These are phyloP conservation scores for Ogataea ganodermae DNA, from an alignment of 805 yeast species.

Conservation along the genomic window DNA sequence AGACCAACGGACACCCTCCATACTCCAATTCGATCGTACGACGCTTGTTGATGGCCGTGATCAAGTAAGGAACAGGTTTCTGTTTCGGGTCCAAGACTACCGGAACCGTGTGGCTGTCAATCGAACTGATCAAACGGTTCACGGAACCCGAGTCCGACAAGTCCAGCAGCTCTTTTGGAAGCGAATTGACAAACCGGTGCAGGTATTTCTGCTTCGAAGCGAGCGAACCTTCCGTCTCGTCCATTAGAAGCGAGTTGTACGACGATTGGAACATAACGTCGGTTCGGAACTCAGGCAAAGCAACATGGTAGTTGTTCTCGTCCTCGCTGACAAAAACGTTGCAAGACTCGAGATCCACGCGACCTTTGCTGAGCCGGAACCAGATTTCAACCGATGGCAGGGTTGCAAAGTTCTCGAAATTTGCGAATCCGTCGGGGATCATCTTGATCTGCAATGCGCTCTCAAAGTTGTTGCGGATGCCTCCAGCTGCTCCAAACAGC, in stretches of 20 bases:
- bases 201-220: slow-evolving; percentile 23
- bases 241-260: slow-evolving; percentile 29
- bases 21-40: slow-evolving; percentile 33
- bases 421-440: slow-evolving; percentile 34
- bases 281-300: slow-evolving; percentile 28
- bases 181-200: slow-evolving; percentile 23
- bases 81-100: slow-evolving; percentile 12
- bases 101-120: slow-evolving; percentile 20
- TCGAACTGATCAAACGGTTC: slow-evolving; percentile 17
- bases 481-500: slow-evolving; percentile 35
- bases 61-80: slow-evolving; percentile 21
- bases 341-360: slow-evolving; percentile 23
- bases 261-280: slow-evolving; percentile 36
- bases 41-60: slow-evolving; percentile 26
- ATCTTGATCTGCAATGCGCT: slow-evolving; percentile 33
- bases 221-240: slow-evolving; percentile 18
- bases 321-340: slow-evolving; percentile 30
- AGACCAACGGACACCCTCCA: slow-evolving; percentile 26
- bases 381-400: slow-evolving; percentile 37
- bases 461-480: slow-evolving; percentile 32
- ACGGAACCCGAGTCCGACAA: slow-evolving; percentile 20
- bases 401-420: slow-evolving; percentile 23
- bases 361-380: slow-evolving; percentile 28
- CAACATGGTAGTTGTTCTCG: slow-evolving; percentile 30
- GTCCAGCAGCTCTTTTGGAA: slow-evolving; percentile 26